phyloP scores from a whole-genome alignment of 345 rosid species.

The Populus nigra region DNA sequence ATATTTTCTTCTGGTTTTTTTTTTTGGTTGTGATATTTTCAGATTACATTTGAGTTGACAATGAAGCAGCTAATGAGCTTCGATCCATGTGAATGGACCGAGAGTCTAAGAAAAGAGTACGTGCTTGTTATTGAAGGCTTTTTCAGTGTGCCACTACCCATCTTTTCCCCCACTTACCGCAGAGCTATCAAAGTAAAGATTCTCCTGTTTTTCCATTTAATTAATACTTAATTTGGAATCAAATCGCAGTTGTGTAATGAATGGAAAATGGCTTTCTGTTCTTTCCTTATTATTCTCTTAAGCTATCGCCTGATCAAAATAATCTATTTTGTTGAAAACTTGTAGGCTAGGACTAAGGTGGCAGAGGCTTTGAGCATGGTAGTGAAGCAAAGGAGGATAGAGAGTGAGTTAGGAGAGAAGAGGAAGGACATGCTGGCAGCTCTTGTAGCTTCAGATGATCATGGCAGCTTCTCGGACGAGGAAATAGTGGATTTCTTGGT shows the following conservation, averaged over 20 bases:
- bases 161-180: constrained; percentile 81
- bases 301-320: too few relatives aligned
- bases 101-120: constrained; percentile 81
- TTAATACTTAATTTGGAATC: not conserved
- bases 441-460: constrained; percentile 57
- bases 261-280: constrained; percentile 2
- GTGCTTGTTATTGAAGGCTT: constrained; percentile 93
- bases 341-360: constrained; percentile 89
- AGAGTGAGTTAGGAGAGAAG: constrained; percentile 43
- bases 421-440: constrained; percentile 83
- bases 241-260: not conserved
- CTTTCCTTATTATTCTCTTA: too few relatives aligned
- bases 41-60: constrained; percentile 89
- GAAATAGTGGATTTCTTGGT: constrained; percentile 85
- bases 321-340: not conserved
- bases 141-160: constrained; percentile 74
- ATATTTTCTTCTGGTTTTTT: not conserved
- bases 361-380: constrained; percentile 83
- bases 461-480: constrained; percentile 66
- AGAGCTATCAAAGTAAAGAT: constrained; percentile 66
- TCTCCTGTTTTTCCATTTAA: not conserved
- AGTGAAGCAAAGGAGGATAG: constrained; percentile 68
- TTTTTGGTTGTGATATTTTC: not conserved
- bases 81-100: constrained; percentile 97
- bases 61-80: constrained; percentile 92